Percentiles rank a stretch among this genome's conserved stretches.
phyloP scores from a whole-genome alignment of 1,284 basidiomycete species.

The Abortiporus biennis region DNA sequence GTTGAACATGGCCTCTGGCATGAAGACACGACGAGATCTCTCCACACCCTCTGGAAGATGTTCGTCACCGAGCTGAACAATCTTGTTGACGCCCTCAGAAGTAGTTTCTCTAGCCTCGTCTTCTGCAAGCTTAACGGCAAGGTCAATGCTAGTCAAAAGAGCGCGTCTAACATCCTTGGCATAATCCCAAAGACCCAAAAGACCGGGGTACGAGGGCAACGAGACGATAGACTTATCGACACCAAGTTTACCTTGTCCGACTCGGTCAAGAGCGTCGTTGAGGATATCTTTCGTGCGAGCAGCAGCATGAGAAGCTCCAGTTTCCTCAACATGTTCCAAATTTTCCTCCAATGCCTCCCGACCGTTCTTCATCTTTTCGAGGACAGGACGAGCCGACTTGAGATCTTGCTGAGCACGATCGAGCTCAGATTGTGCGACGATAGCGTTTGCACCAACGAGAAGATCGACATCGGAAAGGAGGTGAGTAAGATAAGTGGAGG shows the following conservation, averaged over 20 bases:
- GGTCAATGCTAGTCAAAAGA: slow-evolving; percentile 80
- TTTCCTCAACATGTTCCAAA: slow-evolving; percentile 80
- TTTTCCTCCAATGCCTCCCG: slow-evolving; percentile 74
- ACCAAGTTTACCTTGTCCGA: slow-evolving; percentile 72
- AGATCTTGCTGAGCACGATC: slow-evolving; percentile 72
- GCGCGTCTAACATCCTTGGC: slow-evolving; percentile 78
- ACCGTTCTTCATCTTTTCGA: slow-evolving; percentile 81
- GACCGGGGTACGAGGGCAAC: slow-evolving; percentile 85
- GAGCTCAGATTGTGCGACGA: slow-evolving; percentile 81
- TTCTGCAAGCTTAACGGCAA: slow-evolving; percentile 78
- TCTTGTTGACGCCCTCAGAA: slow-evolving; percentile 60
- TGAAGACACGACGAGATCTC: slow-evolving; percentile 78
- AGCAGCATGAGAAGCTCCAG: slow-evolving; percentile 49
- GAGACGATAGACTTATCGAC: slow-evolving; percentile 39
- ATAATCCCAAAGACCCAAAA: slow-evolving; percentile 87
- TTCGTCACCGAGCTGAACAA: slow-evolving; percentile 69
- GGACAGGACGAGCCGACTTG: slow-evolving; percentile 68
- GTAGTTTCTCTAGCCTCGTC: slow-evolving; percentile 78
- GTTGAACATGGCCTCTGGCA: slow-evolving; percentile 95
- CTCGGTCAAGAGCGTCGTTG: slow-evolving; percentile 67
- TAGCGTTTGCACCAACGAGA: slow-evolving; percentile 81
- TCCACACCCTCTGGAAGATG: slow-evolving; percentile 84
- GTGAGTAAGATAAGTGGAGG: slow-evolving; percentile 89
- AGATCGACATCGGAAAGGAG: slow-evolving; percentile 87
- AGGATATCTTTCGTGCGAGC: slow-evolving; percentile 60